A percentile compares a stretch with the other conserved stretches of the same genome.
Conservation (phyloP, 768 basidiomycete species). For the Mycena floridula region DNA sequence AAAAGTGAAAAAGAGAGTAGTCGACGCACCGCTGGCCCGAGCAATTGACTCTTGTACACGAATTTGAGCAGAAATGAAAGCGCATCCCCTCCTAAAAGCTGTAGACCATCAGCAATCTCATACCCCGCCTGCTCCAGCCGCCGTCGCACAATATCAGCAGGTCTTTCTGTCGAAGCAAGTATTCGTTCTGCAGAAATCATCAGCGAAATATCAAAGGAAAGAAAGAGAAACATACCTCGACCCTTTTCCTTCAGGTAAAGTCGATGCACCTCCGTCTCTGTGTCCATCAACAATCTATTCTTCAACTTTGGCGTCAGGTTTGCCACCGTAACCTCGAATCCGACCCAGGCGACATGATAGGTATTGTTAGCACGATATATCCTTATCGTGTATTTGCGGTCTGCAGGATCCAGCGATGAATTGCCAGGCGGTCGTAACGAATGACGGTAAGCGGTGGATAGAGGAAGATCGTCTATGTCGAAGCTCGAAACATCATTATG, state of each 20-base stretch:
- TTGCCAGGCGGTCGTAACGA: too few species aligned
- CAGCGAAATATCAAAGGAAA: conserved; percentile 1
- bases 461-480: too few species aligned
- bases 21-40: conserved; percentile 55
- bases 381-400: conserved; percentile 61
- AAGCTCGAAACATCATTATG: too few species aligned
- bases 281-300: conserved; percentile 42
- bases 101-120: conserved; percentile 69
- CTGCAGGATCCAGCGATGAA: too few species aligned
- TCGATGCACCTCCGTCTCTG: conserved; percentile 55
- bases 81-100: conserved; percentile 71
- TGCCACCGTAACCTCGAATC: conserved; percentile 58
- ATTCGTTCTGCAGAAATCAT: conserved; percentile 83
- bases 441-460: too few species aligned
- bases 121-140: conserved; percentile 89
- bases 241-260: conserved; percentile 74
- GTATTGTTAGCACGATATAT: conserved; percentile 72
- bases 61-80: conserved; percentile 85
- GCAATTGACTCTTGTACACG: conserved; percentile 75
- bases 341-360: conserved; percentile 65
- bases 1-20: neutral
- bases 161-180: conserved; percentile 73
- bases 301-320: conserved; percentile 60
- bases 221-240: conserved; percentile 42
- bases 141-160: conserved; percentile 77